phyloP scores from a whole-genome alignment of 1,284 basidiomycete species.

The Cryptococcus wingfieldii region DNA sequence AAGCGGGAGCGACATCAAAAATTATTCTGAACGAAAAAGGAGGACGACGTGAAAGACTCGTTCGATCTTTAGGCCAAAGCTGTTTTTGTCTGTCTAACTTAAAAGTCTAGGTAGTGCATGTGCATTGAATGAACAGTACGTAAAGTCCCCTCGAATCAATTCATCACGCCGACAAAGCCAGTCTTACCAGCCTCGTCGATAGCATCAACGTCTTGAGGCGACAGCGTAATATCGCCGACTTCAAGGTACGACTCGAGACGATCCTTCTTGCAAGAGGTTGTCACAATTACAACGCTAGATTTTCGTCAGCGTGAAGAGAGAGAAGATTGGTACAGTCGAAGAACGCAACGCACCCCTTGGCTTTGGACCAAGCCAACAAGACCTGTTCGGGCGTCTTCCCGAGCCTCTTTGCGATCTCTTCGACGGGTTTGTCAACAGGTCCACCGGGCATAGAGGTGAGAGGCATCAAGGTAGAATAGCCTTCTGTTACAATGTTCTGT shows the following conservation, averaged over 20 bases:
- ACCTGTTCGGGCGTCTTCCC: conserved; percentile 63
- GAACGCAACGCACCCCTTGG: conserved; percentile 37
- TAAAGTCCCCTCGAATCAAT: no score
- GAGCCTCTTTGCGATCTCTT: conserved; percentile 57
- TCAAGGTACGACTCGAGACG: conserved; percentile 64
- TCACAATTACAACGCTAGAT: conserved; percentile 51
- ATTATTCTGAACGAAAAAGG: no score
- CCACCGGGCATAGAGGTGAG: conserved; percentile 62
- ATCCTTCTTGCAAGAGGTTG: conserved; percentile 62
- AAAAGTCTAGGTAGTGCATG: no score
- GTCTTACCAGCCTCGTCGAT: conserved; percentile 45
- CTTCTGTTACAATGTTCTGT: conserved; percentile 64
- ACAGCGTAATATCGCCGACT: conserved; percentile 52
- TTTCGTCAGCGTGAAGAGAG: no score
- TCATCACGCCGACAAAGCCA: background rate
- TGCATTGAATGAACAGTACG: no score
- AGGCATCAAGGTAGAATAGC: conserved; percentile 63
- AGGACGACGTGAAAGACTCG: no score
- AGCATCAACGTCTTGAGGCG: conserved; percentile 41
- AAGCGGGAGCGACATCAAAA: no score
- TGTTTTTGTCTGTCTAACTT: no score
- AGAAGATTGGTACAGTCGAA: background rate
- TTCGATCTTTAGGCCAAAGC: no score
- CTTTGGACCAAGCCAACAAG: conserved; percentile 52
- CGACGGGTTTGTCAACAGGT: conserved; percentile 62